These are phyloP conservation scores for Tulasnella sp. DNA, from an alignment of 768 basidiomycete species.

Conservation along the genomic window DNA sequence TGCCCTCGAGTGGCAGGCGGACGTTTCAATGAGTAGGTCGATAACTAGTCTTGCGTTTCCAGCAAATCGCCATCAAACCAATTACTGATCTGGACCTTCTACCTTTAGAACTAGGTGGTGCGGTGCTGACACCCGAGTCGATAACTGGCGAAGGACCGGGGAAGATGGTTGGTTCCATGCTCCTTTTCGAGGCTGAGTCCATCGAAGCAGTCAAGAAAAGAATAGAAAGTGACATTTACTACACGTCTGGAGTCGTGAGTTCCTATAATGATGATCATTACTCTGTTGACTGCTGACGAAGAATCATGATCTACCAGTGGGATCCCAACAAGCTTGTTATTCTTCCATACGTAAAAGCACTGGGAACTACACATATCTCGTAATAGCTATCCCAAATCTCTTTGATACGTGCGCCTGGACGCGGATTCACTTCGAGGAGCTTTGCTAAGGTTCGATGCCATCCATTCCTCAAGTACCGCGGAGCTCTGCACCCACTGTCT, in stretches of 20 bases:
- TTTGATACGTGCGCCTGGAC: too few relatives aligned
- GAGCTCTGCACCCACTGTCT: too few relatives aligned
- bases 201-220: constrained; percentile 47
- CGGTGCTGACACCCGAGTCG: constrained; percentile 54
- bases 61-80: background rate
- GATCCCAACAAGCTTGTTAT: constrained; percentile 54
- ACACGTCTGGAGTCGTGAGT: constrained; percentile 45
- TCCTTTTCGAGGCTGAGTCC: constrained; percentile 54
- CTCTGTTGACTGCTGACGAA: background rate
- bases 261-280: background rate
- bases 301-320: constrained; percentile 45
- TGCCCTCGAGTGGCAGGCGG: constrained; percentile 27
- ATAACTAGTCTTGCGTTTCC: too few relatives aligned
- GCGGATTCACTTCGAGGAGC: background rate
- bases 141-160: constrained; percentile 45
- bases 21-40: constrained; percentile 30
- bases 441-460: background rate
- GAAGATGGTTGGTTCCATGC: constrained; percentile 59
- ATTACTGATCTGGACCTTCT: background rate
- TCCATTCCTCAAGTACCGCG: too few relatives aligned
- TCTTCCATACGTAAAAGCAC: constrained; percentile 41
- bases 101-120: constrained; percentile 54
- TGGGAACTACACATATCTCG: constrained; percentile 1
- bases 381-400: background rate
- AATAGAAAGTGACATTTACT: constrained; percentile 47